Evolutionary conservation across 805 yeast species (phyloP).

Genomic region (Helenozyma baotianmanensis): DNA sequence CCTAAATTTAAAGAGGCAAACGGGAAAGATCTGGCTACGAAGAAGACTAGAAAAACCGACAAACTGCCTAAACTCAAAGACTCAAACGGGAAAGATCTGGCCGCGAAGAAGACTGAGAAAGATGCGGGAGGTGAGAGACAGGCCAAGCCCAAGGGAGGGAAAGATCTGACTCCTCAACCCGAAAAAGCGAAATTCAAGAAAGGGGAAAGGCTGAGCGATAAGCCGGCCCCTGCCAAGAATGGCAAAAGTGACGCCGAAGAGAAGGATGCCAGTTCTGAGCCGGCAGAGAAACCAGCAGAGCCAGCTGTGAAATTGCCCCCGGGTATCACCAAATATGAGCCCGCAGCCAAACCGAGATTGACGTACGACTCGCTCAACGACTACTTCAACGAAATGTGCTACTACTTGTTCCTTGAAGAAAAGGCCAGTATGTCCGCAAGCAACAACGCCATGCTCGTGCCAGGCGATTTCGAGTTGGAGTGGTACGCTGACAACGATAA

Average conservation of each 20-base stretch:
- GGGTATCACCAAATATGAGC: constrained; percentile 26
- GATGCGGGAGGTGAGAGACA: too few species aligned
- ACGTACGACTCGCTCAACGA: constrained; percentile 46
- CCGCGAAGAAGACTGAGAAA: too few species aligned
- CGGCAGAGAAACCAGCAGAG: too few species aligned
- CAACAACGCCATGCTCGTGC: constrained; percentile 33
- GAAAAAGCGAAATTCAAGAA: too few species aligned
- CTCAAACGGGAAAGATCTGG: constrained; percentile 2
- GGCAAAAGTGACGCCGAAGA: too few species aligned
- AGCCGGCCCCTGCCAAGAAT: too few species aligned
- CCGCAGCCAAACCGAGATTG: constrained; percentile 38
- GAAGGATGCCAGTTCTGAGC: too few species aligned
- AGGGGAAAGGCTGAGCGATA: too few species aligned
- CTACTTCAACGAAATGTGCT: constrained; percentile 56
- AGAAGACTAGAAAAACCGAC: neutral
- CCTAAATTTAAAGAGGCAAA: neutral
- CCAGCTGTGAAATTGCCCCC: constrained; percentile 17
- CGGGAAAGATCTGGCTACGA: too few species aligned
- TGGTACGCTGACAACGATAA: constrained; percentile 48
- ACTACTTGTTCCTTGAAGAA: constrained; percentile 62
- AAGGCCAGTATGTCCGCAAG: constrained; percentile 32
- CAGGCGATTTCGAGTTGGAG: constrained; percentile 44
- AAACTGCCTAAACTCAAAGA: neutral
- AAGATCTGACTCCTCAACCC: too few species aligned
- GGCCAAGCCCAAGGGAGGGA: too few species aligned